A percentile compares a stretch with the other conserved stretches of the same genome.
Conservation (phyloP, 495 filamentous ascomycete genomes). For the Penicillium tannophilum region DNA sequence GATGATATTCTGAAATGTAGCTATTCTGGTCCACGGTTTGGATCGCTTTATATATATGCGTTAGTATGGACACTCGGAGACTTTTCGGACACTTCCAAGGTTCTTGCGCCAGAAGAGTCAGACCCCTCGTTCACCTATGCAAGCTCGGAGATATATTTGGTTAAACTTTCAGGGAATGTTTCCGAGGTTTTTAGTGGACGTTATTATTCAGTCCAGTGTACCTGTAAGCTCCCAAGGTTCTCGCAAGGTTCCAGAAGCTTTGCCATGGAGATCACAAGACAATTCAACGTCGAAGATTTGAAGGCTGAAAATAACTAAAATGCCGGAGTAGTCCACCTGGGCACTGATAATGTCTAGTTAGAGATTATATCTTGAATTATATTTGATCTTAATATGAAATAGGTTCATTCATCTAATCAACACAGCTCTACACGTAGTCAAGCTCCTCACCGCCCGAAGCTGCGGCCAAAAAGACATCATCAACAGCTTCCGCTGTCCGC, state of each 20-base stretch:
- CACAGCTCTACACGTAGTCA: not conserved
- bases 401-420: not conserved
- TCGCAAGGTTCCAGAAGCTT: not conserved
- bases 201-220: not conserved
- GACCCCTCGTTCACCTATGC: too few relatives aligned
- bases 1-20: not conserved
- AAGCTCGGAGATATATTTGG: conserved; percentile 15
- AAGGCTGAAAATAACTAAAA: not conserved
- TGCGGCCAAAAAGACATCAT: conserved; percentile 13
- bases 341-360: too few relatives aligned
- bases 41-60: not conserved
- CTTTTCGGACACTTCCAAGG: conserved; percentile 29
- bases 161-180: not conserved
- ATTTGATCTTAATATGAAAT: too few relatives aligned
- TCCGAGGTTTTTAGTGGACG: not conserved
- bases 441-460: conserved; percentile 13
- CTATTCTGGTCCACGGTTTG: not conserved
- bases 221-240: not conserved
- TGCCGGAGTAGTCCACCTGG: not conserved
- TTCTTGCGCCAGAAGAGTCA: too few relatives aligned
- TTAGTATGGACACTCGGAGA: conserved; percentile 20
- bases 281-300: not conserved
- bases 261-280: not conserved
- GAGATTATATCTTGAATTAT: too few relatives aligned
- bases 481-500: conserved; percentile 4